These are phyloP conservation scores for Monosporascus sp. DNA, from an alignment of 2,329 filamentous ascomycete genomes.

Conservation along the genomic window DNA sequence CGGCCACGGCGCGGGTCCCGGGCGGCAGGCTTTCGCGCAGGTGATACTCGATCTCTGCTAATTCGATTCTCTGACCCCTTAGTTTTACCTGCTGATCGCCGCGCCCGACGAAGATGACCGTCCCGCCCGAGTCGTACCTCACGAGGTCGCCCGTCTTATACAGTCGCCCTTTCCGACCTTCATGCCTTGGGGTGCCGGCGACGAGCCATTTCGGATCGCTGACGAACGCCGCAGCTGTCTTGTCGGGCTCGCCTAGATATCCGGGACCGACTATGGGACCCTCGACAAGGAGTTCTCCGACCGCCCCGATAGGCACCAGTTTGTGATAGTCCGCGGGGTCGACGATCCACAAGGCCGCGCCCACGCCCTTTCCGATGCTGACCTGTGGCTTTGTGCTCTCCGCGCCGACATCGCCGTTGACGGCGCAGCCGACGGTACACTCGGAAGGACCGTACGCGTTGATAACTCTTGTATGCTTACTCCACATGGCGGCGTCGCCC, in stretches of 20 bases:
- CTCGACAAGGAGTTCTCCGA: constrained; percentile 51
- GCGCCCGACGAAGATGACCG: constrained; percentile 54
- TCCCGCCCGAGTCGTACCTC: constrained; percentile 46
- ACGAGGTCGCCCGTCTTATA: constrained; percentile 60
- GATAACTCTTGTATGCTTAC: constrained; percentile 39
- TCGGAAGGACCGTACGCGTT: constrained; percentile 51
- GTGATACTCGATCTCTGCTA: constrained; percentile 49
- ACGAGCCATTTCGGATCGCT: constrained; percentile 48
- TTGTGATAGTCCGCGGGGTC: constrained; percentile 41
- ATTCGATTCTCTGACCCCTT: constrained; percentile 59
- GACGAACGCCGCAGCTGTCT: constrained; percentile 55
- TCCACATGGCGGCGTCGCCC: constrained; percentile 43
- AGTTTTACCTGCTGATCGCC: constrained; percentile 67
- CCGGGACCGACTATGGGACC: constrained; percentile 58
- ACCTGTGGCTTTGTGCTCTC: constrained; percentile 27
- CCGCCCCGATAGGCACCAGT: constrained; percentile 41
- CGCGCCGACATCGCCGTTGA: constrained; percentile 37
- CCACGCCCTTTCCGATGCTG: constrained; percentile 44
- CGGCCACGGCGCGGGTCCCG: constrained; percentile 38
- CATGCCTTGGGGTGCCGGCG: constrained; percentile 28
- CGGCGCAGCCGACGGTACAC: constrained; percentile 48
- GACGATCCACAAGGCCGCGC: constrained; percentile 46
- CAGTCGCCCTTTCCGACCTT: constrained; percentile 38
- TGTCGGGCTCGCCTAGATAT: constrained; percentile 53
- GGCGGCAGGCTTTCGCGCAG: constrained; percentile 39